Base-by-base conservation (phyloP, 208 protist species). In the Tritrichomonas foetus region DNA sequence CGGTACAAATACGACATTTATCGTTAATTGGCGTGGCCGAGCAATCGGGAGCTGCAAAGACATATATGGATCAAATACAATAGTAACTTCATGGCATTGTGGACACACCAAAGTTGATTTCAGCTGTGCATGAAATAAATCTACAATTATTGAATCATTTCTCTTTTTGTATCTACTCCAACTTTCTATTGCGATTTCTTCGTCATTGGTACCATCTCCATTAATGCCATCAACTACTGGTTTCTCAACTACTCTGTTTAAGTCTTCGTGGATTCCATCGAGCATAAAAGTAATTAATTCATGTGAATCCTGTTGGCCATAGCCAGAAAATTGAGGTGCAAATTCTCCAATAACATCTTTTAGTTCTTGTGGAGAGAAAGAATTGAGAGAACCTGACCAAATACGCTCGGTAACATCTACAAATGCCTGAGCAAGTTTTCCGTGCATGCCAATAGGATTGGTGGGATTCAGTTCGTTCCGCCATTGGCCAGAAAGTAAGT, bases 221-320 rank as follows among this genome's bases (percentile, higher is more conserved):
- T 93, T 93, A 22, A 94, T 50, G 25, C n/a, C 94, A 55, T 96
- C 95, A 2, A 95, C 66, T 27, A 93, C 93, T 33, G 95, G 95
- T 93, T 96, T 96, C 16, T 75, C 74, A 1, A 16, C n/a, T 39
- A 96, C 95, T 3, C 93, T 92, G 95, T 98, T 98, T 57, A 98
- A 95, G 93, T 98, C 97, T 94, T 98, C 97, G 80, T 97, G 95
- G 69, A 98, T 95, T 55, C 95, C 95, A 95, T 98, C 97, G 44
- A 98, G 96, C 27, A 98, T 95, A 16, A 97, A 95, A 47, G 97
- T 49, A 22, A 96, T 61, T 14, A 97, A 94, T 53, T 95, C 95
- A 50, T 95, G 94, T 27, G 94, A 95, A 78, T 96, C 95, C 66
- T 96, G 95, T 94, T 95, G 95, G 39, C 25, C 74, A 25, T 39